These are phyloP conservation scores for Aegilops speltoides DNA, from an alignment of 176 grass and related monocot genomes.

Conservation along the genomic window DNA sequence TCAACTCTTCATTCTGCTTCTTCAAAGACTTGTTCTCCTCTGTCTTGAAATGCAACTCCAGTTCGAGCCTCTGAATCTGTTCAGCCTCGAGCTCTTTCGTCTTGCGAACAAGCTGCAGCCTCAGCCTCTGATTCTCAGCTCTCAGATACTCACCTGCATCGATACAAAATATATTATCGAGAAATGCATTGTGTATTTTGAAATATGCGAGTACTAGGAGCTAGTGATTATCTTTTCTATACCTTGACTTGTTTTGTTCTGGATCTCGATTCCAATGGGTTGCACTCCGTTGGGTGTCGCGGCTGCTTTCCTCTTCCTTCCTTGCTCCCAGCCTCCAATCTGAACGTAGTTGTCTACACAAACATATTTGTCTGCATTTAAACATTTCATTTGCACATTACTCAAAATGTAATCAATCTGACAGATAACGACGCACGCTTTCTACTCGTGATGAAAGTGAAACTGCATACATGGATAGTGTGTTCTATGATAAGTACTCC, in stretches of 20 bases:
- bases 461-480: neutral
- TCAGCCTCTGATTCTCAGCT: slow-evolving; percentile 11
- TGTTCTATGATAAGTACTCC: too few relatives aligned
- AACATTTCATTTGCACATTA: neutral
- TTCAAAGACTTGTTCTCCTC: neutral
- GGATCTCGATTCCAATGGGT: neutral
- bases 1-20: neutral
- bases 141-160: neutral
- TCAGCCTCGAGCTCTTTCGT: neutral
- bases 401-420: neutral
- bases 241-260: neutral
- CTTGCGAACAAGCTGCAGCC: neutral
- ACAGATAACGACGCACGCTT: neutral
- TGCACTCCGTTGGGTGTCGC: neutral
- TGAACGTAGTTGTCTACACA: neutral
- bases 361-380: neutral
- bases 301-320: neutral
- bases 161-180: neutral
- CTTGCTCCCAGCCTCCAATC: neutral
- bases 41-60: slow-evolving; percentile 21
- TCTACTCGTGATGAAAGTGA: neutral
- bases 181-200: neutral
- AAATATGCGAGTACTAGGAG: neutral
- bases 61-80: neutral
- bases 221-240: neutral